Conservation (phyloP, 169 alveolate genomes). For the Plasmodium inui region DNA sequence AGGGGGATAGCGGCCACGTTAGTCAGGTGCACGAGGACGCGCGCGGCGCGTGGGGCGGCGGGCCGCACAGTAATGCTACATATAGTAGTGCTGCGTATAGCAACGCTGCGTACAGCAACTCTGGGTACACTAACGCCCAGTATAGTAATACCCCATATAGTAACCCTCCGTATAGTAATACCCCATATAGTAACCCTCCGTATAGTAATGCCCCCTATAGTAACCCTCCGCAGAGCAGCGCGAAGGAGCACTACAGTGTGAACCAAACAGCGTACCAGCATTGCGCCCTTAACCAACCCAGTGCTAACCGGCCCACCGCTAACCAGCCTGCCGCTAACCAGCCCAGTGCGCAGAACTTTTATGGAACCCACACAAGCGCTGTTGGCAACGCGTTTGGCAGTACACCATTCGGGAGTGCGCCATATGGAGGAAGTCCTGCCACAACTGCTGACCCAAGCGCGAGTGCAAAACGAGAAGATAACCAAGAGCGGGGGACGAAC, state of each 20-base stretch:
- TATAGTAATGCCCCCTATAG: not conserved
- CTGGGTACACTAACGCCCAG: not conserved
- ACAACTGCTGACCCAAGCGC: not conserved
- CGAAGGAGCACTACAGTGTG: not conserved
- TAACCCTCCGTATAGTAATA: not conserved
- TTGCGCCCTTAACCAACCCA: no score
- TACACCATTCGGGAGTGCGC: not conserved
- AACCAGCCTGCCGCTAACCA: not conserved
- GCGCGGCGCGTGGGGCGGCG: not conserved
- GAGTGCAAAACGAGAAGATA: not conserved
- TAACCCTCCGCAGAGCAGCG: not conserved
- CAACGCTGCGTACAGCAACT: not conserved
- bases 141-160: not conserved
- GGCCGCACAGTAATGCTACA: not conserved
- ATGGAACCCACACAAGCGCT: not conserved
- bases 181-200: not conserved
- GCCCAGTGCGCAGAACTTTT: not conserved
- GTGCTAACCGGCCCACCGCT: not conserved
- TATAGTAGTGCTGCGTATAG: not conserved
- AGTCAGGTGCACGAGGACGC: not conserved
- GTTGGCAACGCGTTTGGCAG: not conserved
- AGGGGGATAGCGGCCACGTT: not conserved
- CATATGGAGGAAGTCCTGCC: not conserved
- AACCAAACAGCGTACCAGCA: not conserved
- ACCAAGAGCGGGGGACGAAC: not conserved